Evolutionary conservation across 495 filamentous ascomycete genomes (phyloP).

Genomic region (Lepidopterella palustris): DNA sequence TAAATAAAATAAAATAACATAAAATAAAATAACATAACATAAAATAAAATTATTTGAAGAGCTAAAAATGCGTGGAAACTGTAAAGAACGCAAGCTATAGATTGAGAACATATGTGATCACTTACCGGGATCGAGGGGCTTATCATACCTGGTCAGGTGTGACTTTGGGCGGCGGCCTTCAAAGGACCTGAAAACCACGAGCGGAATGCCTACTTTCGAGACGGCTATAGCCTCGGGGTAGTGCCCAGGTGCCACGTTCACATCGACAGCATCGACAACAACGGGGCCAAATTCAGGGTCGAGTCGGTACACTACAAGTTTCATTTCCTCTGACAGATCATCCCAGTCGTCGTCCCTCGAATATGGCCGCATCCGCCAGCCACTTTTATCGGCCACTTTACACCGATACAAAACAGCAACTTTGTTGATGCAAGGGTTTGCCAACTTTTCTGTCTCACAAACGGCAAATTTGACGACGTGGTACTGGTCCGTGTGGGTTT

Average conservation of each 20-base stretch:
- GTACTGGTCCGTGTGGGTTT: not conserved
- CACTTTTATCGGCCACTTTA: not conserved
- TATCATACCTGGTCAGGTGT: not conserved
- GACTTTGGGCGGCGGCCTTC: not conserved
- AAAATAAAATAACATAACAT: too few relatives aligned
- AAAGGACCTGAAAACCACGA: not conserved
- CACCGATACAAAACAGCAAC: conserved; percentile 12
- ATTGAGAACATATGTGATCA: not conserved
- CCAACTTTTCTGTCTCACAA: not conserved
- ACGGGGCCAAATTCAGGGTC: conserved; percentile 11
- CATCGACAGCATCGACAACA: conserved; percentile 4
- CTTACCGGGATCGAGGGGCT: not conserved
- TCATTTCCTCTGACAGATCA: not conserved
- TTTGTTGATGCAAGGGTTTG: not conserved
- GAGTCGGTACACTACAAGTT: conserved; percentile 6
- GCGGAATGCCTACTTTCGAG: not conserved
- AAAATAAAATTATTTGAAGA: too few relatives aligned
- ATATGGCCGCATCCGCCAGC: too few relatives aligned
- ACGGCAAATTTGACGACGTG: conserved; percentile 11
- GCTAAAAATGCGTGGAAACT: too few relatives aligned
- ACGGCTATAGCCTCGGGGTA: conserved; percentile 9
- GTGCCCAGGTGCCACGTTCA: not conserved
- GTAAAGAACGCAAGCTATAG: not conserved
- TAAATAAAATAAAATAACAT: too few relatives aligned
- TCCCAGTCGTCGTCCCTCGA: not conserved